Evolutionary conservation across 2,329 filamentous ascomycete genomes (phyloP).

Genomic region (Aspergillus tanneri): DNA sequence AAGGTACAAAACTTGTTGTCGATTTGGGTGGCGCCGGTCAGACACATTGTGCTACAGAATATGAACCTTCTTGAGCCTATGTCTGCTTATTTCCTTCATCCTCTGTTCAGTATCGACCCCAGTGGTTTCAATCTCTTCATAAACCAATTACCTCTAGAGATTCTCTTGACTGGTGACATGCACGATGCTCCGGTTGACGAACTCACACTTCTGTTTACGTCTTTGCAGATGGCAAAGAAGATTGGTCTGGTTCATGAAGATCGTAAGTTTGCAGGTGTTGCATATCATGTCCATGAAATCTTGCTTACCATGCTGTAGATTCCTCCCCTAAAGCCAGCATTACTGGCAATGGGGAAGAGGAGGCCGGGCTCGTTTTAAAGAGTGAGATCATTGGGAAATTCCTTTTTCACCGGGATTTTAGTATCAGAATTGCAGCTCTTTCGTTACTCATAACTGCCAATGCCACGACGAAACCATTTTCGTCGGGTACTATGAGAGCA

Average conservation of each 20-base stretch:
- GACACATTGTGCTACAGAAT: slow-evolving; percentile 38
- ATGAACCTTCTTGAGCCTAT: slow-evolving; percentile 36
- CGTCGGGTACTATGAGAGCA: slow-evolving; percentile 58
- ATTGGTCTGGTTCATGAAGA: slow-evolving; percentile 68
- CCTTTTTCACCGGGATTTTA: slow-evolving; percentile 53
- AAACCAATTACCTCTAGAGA: slow-evolving; percentile 55
- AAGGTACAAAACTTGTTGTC: slow-evolving; percentile 18
- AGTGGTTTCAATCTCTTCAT: slow-evolving; percentile 51
- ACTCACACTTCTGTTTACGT: slow-evolving; percentile 62
- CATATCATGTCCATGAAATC: slow-evolving; percentile 6
- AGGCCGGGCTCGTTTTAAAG: slow-evolving; percentile 32
- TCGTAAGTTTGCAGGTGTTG: slow-evolving; percentile 42
- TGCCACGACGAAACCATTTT: slow-evolving; percentile 71
- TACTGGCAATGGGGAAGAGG: slow-evolving; percentile 9
- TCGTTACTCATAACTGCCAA: slow-evolving; percentile 76
- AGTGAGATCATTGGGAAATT: slow-evolving; percentile 39
- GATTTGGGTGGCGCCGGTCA: slow-evolving; percentile 40
- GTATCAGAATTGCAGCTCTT: slow-evolving; percentile 75
- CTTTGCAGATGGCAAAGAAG: slow-evolving; percentile 71
- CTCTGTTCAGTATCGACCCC: slow-evolving; percentile 35
- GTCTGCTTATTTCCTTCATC: slow-evolving; percentile 38
- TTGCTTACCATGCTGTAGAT: slow-evolving; percentile 23
- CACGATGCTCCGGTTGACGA: slow-evolving; percentile 52
- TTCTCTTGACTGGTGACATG: slow-evolving; percentile 48
- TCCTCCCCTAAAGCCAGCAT: slow-evolving; percentile 24